Evolutionary conservation across 2,329 filamentous ascomycete species (phyloP), one percentile per base, ranked within the genome.

Genomic region (Ramularia endophylla): DNA sequence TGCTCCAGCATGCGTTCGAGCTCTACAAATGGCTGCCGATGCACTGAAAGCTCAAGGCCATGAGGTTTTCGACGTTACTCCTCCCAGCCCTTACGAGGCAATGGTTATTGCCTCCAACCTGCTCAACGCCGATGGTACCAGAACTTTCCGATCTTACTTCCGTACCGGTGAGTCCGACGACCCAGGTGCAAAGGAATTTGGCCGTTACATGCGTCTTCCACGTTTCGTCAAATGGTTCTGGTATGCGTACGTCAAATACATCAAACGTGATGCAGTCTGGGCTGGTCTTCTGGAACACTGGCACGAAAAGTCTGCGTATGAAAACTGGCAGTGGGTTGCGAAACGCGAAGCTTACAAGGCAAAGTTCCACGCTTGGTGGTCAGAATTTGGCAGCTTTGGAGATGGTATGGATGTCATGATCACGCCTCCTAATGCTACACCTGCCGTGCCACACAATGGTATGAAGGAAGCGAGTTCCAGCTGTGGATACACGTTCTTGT

Each of bases 401-500:
- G 53, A 59, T 35, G 58, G 57, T 2, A 49, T 89, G 50, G 89
- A 95, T 64, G 81, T 89, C 50, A 74, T 95, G 51, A 65, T 95
- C 25, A 80, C 84, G 8, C 84, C 85, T n/a, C 87, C 83, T 0
- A 95, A 95, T 61, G 87, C 89, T 0, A 94, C 87, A 0, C 88
- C 89, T 1, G 89, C 89, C 1, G 78, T 94, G 3, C 88, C 88
- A 1, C 88, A 94, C 60, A 78, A 81, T 34, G 88, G 80, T 0
- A 95, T 95, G 87, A 78, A 79, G 52, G 81, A 90, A 54, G 87
- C 87, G 2, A 80, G 92, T 32, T 85, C 83, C 48, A 87, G 82
- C 52, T 95, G 89, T 56, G 88, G 87, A 1, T 95, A 97, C 59
- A 95, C 89, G 0, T 95, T 95, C 61, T 66, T 95, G 41, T 97